Percentiles rank a stretch among this genome's conserved stretches.
phyloP scores from a whole-genome alignment of 768 basidiomycete genomes.

The Pholiota microspora region DNA sequence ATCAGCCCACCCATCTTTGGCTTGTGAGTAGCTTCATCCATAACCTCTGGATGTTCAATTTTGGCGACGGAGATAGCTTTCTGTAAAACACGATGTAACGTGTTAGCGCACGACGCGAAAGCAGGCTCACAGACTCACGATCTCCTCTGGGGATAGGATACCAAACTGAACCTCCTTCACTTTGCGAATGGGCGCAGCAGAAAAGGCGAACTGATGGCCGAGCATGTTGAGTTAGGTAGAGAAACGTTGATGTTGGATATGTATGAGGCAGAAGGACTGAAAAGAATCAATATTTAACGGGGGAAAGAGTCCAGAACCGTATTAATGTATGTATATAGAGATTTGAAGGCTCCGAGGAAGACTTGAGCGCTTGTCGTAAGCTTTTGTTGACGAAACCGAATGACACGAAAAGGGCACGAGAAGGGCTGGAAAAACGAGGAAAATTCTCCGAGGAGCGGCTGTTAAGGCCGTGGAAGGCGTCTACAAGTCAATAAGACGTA shows the following conservation, averaged over 20 bases:
- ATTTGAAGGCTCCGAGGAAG: conserved; percentile 20
- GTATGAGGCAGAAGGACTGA: conserved; percentile 6
- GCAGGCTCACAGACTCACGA: conserved; percentile 55
- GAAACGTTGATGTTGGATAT: conserved; percentile 12
- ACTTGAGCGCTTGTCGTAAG: conserved; percentile 26
- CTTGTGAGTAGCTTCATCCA: conserved; percentile 90
- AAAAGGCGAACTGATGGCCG: conserved; percentile 89
- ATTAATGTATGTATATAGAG: conserved; percentile 27
- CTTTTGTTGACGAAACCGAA: conserved; percentile 31
- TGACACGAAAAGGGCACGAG: conserved; percentile 25
- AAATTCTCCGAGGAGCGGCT: conserved; percentile 18
- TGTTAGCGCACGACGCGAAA: conserved; percentile 10
- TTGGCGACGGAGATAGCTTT: conserved; percentile 99
- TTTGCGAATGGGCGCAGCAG: conserved; percentile 91
- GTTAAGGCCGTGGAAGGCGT: conserved; percentile 15
- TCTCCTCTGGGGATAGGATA: conserved; percentile 98
- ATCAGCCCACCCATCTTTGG: conserved; percentile 93
- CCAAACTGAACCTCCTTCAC: conserved; percentile 99
- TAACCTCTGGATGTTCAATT: conserved; percentile 97
- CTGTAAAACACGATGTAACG: conserved; percentile 40
- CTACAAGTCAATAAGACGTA: conserved; percentile 16
- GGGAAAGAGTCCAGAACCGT: conserved; percentile 27
- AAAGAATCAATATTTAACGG: conserved; percentile 17
- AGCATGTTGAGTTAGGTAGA: conserved; percentile 52
- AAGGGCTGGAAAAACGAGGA: conserved; percentile 26